phyloP scores from a whole-genome alignment of 148 eudicot species.

The Pharnaceum exiguum region DNA sequence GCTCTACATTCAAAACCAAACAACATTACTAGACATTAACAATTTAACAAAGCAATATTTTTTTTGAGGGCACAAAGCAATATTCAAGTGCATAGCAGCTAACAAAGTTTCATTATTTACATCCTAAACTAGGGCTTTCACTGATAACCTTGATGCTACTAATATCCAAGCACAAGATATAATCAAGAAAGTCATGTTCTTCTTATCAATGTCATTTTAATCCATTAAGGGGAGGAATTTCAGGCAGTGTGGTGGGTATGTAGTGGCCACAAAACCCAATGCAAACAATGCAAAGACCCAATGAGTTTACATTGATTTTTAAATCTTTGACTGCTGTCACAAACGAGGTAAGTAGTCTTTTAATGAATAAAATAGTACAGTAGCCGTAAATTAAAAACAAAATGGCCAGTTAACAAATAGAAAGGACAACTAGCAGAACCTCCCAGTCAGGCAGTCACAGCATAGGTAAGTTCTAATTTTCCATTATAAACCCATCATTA shows the following conservation, averaged over 20 bases:
- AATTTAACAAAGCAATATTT: not conserved
- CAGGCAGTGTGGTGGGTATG: not conserved
- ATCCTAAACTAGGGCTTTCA: not conserved
- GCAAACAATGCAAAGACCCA: not conserved
- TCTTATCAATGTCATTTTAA: not conserved
- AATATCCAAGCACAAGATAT: not conserved
- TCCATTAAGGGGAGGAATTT: not conserved
- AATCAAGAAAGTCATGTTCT: not conserved
- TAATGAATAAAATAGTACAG: not conserved
- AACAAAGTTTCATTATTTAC: not conserved
- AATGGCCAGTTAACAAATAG: not conserved
- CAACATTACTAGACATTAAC: not conserved
- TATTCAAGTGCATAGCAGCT: not conserved
- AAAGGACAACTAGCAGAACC: not conserved
- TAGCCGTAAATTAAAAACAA: not conserved
- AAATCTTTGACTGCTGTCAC: slow-evolving; percentile 17
- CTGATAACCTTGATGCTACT: not conserved
- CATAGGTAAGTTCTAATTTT: too few species aligned
- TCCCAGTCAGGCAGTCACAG: too few species aligned
- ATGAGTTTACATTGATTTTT: slow-evolving; percentile 10
- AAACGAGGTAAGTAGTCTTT: slow-evolving; percentile 23
- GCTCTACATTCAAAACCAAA: not conserved
- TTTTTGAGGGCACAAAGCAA: not conserved
- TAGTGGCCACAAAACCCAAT: slow-evolving; percentile 12
- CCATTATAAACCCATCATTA: too few species aligned